Evolutionary conservation across 352 stramenopile species (phyloP).

Genomic region (Phytophthora pisi): DNA sequence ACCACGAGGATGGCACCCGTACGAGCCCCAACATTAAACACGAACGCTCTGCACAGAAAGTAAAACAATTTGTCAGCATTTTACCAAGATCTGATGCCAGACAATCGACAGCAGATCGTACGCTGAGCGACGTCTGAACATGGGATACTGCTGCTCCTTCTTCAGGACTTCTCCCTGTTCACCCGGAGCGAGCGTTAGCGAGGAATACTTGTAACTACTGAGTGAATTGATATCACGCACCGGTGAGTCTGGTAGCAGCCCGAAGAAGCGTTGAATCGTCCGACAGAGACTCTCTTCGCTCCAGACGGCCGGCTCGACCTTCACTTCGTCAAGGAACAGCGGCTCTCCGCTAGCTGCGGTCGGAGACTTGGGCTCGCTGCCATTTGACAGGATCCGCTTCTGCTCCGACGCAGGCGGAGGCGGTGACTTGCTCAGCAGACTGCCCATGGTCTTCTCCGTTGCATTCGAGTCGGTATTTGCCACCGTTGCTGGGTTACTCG

Average conservation of each 20-base stretch:
- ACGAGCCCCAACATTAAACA: slow-evolving; percentile 24
- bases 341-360: slow-evolving; percentile 12
- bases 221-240: slow-evolving; percentile 15
- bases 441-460: slow-evolving; percentile 26
- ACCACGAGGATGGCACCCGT: slow-evolving; percentile 27
- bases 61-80: not conserved
- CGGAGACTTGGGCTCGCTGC: slow-evolving; percentile 1
- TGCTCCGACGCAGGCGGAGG: slow-evolving; percentile 9
- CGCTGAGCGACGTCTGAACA: slow-evolving; percentile 36
- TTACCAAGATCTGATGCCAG: not conserved
- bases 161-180: slow-evolving; percentile 45
- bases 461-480: slow-evolving; percentile 6
- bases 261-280: slow-evolving; percentile 64
- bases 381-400: slow-evolving; percentile 12
- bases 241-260: slow-evolving; percentile 58
- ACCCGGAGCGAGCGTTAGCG: not conserved
- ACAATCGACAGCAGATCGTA: slow-evolving; percentile 12
- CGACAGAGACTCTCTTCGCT: slow-evolving; percentile 55
- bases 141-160: slow-evolving; percentile 45
- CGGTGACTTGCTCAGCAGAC: slow-evolving; percentile 13
- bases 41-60: slow-evolving; percentile 21
- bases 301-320: slow-evolving; percentile 52
- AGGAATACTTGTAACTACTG: not conserved
- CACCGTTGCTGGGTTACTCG: slow-evolving; percentile 1
- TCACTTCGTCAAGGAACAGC: slow-evolving; percentile 64